Conservation (phyloP, 1,139 yeast species). For the Hyphopichia fennica region DNA sequence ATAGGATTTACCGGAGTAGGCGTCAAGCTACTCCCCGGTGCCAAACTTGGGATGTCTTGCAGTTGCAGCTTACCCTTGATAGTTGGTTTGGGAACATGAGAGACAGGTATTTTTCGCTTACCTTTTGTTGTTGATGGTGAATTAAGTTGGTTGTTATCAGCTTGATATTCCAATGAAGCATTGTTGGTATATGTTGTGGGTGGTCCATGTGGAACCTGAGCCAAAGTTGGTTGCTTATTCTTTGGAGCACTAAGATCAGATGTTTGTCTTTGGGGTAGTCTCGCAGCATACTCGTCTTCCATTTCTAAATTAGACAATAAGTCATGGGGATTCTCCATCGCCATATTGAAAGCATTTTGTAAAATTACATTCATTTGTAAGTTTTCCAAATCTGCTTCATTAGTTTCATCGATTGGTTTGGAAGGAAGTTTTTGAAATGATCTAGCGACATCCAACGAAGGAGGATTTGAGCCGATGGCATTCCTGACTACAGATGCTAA, state of each 20-base stretch:
- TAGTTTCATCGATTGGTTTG: conserved; percentile 20
- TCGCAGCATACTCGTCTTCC: conserved; percentile 17
- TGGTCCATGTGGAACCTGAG: too few relatives aligned
- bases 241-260: not conserved
- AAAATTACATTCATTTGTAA: conserved; percentile 64
- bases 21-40: too few relatives aligned
- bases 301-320: conserved; percentile 51
- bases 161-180: too few relatives aligned
- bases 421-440: not conserved
- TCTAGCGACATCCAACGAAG: conserved; percentile 1
- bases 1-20: too few relatives aligned
- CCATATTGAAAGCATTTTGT: conserved; percentile 73
- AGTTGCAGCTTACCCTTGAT: too few relatives aligned
- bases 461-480: conserved; percentile 15
- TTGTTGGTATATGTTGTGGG: too few relatives aligned
- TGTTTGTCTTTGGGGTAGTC: conserved; percentile 4
- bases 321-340: conserved; percentile 63
- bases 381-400: conserved; percentile 49
- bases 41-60: too few relatives aligned
- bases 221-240: too few relatives aligned
- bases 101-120: too few relatives aligned
- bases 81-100: too few relatives aligned
- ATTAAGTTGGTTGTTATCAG: too few relatives aligned
- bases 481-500: conserved; percentile 26
- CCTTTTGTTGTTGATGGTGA: too few relatives aligned